Base-by-base conservation (phyloP, 2,329 filamentous ascomycete genomes). In the Aspergillus sergii region DNA sequence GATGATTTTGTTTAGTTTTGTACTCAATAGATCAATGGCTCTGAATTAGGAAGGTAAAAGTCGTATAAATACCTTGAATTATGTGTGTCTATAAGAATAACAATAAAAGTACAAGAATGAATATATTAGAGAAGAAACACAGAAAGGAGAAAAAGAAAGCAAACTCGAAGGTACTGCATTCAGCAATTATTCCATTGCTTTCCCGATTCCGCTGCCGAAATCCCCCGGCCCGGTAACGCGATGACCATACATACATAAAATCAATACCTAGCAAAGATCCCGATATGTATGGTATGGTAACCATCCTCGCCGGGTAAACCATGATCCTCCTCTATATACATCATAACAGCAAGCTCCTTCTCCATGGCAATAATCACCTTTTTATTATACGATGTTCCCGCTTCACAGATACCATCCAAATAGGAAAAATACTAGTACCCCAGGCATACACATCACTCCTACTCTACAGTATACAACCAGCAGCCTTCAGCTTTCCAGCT, bases 401-500 rank as follows among this genome's bases (percentile, higher is more conserved):
- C 60, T 8, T 75, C 69, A 41, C 78, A 53, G 43, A 78, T 75
- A 0, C 66, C 75, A 61, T 76, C 75, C 41, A 78, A 58, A 16
- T 32, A 34, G 28, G 66, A 46, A 51, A 73, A 1, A 71, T 71
- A 67, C 80, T 78, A 78, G 75, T n/a, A 69, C 75, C 6, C 77
- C 75, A 21, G 64, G 61, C 57, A 73, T 71, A 32, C 73, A 71
- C 50, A 72, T 70, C 50, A 75, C 21, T 36, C 76, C 72, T 39
- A 75, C 77, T 57, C 69, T 64, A 28, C 26, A 28, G 26, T 28
- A 6, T 28, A 57, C 71, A 73, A 3, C 76, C 77, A 10, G 76
- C 76, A 53, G 69, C 73, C 61, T 72, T 70, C 62, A 81, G 64
- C 61, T 78, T 80, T 19, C 64, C 73, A 5, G 72, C 78, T 67